Percentiles rank a stretch among this genome's conserved stretches.
phyloP scores from a whole-genome alignment of 495 filamentous ascomycete genomes.

The Cryomyces antarcticus region DNA sequence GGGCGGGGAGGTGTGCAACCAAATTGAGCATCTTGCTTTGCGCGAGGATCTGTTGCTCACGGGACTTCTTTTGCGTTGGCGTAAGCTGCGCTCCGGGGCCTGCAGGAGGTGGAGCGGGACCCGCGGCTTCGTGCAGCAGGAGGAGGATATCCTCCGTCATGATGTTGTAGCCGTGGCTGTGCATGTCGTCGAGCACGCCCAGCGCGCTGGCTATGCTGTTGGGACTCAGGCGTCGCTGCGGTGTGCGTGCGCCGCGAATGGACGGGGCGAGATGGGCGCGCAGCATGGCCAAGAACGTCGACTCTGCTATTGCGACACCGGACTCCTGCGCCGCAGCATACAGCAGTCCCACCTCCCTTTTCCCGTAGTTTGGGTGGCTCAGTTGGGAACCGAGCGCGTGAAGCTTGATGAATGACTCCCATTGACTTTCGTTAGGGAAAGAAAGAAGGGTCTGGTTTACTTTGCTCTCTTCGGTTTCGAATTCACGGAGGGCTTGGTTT shows the following conservation, averaged over 20 bases:
- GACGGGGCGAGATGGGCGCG: neutral
- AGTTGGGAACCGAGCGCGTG: too few species aligned
- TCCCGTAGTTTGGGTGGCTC: too few species aligned
- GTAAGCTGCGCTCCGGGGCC: too few species aligned
- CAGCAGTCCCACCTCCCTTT: too few species aligned
- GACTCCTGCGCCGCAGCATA: too few species aligned
- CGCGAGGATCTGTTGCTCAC: neutral
- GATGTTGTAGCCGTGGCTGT: neutral
- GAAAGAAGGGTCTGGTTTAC: too few species aligned
- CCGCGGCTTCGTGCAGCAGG: neutral
- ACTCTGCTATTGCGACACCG: too few species aligned
- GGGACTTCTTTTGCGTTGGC: too few species aligned
- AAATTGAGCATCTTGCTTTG: neutral
- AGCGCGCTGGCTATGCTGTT: neutral
- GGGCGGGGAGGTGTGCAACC: neutral
- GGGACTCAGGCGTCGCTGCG: too few species aligned
- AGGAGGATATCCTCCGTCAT: neutral
- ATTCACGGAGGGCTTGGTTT: neutral
- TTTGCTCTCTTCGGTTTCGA: conserved; percentile 14
- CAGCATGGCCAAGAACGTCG: too few species aligned
- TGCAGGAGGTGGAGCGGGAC: neutral
- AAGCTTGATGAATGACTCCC: too few species aligned
- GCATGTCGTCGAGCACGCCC: conserved; percentile 24
- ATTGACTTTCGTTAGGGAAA: too few species aligned
- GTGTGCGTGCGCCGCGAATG: neutral